Conservation (phyloP, 345 rosid genomes). For the Kandelia obovata region DNA sequence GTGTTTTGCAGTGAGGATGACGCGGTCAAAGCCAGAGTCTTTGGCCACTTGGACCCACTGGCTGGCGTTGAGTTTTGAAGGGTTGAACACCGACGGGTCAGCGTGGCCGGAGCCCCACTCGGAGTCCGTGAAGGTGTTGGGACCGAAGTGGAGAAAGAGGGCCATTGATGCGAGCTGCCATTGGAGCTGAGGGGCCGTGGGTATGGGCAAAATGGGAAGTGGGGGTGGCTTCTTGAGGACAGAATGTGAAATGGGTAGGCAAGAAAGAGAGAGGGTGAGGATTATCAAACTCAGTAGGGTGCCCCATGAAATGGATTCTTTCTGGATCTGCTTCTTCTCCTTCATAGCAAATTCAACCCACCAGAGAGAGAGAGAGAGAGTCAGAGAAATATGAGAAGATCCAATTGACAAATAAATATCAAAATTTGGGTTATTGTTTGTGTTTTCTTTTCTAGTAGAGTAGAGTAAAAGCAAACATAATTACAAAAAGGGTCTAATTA, state of each 20-base stretch:
- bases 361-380: too few relatives aligned
- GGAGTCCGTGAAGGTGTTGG: constrained; percentile 80
- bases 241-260: constrained; percentile 25
- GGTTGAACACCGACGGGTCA: constrained; percentile 68
- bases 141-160: constrained; percentile 80
- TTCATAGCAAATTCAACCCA: too few relatives aligned
- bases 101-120: constrained; percentile 84
- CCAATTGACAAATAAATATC: too few relatives aligned
- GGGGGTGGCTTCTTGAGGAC: constrained; percentile 52
- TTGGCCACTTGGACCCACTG: constrained; percentile 84
- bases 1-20: constrained; percentile 85
- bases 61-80: constrained; percentile 52
- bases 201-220: constrained; percentile 77
- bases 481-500: too few relatives aligned
- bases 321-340: constrained; percentile 6
- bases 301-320: constrained; percentile 4
- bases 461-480: too few relatives aligned
- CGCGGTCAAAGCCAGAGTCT: constrained; percentile 60
- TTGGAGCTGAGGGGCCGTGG: constrained; percentile 66
- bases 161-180: constrained; percentile 81
- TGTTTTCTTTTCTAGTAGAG: too few relatives aligned
- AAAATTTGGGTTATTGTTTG: too few relatives aligned
- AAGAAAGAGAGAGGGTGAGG: constrained; percentile 5
- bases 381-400: too few relatives aligned
- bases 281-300: background rate